These are phyloP conservation scores for Pyrrhoderma lamaoense DNA, from an alignment of 1,284 basidiomycete genomes.

Conservation along the genomic window DNA sequence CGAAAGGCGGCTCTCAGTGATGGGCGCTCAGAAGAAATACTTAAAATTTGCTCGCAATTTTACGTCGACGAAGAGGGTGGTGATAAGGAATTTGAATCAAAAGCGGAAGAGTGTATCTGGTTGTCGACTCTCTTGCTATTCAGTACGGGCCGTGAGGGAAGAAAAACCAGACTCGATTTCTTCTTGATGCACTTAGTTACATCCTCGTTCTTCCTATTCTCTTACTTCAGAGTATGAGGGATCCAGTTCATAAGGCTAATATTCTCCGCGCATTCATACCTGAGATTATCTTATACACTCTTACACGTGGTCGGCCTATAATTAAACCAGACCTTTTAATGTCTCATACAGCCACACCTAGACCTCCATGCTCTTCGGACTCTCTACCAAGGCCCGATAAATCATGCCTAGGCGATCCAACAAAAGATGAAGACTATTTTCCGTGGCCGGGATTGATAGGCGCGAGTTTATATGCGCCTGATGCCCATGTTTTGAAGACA, in stretches of 20 bases:
- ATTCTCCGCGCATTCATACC: constrained; percentile 45
- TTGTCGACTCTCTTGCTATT: constrained; percentile 45
- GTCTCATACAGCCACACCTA: constrained; percentile 41
- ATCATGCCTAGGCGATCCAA: constrained; percentile 22
- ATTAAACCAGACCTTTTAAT: constrained; percentile 50
- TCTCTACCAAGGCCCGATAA: not conserved
- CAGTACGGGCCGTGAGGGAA: constrained; percentile 42
- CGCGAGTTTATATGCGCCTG: constrained; percentile 47
- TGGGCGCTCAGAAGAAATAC: constrained; percentile 40
- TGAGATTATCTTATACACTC: constrained; percentile 35
- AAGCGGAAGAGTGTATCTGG: constrained; percentile 50
- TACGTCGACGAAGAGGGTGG: constrained; percentile 33
- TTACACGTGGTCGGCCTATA: constrained; percentile 51
- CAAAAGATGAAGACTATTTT: constrained; percentile 31
- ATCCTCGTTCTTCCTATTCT: constrained; percentile 52
- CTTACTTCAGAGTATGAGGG: constrained; percentile 33
- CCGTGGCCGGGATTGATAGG: constrained; percentile 53
- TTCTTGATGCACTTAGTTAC: constrained; percentile 60
- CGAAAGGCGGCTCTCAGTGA: constrained; percentile 31
- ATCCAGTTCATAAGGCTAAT: constrained; percentile 33
- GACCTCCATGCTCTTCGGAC: constrained; percentile 26
- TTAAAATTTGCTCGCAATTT: constrained; percentile 43
- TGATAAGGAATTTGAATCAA: constrained; percentile 34
- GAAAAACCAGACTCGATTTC: constrained; percentile 55
- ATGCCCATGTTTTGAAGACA: constrained; percentile 55